Evolutionary conservation across 2,329 filamentous ascomycete genomes (phyloP), one percentile per base, ranked within the genome.

Genomic region (Aspergillus terreus): DNA sequence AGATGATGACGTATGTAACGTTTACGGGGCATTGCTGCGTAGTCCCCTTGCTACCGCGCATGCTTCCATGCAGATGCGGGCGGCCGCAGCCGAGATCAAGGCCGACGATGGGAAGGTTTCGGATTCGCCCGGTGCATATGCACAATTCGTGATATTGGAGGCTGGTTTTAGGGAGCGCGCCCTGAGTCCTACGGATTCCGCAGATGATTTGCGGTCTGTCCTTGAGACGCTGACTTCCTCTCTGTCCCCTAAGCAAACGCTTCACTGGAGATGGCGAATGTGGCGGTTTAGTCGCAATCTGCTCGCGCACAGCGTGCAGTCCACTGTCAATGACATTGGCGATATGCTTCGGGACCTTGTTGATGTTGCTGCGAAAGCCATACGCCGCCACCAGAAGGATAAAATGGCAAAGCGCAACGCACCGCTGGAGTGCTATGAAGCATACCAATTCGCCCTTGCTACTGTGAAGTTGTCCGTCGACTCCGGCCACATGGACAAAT

Each of bases 251-350:
- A 64, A 66, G 49, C 60, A 66, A 42, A 49, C 49, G 19, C 44
- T 66, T 19, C 65, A 67, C 51, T 75, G 71, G 71, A 62, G 65
- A 50, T 74, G 72, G 72, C 68, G 72, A 17, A 46, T 74, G 44
- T 75, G 72, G 72, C 65, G 69, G 48, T 57, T 73, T 32, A 51
- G 63, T 42, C 63, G 65, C 41, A 69, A 67, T 53, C 49, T 73
- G 14, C 42, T 71, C 6, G 62, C 66, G 19, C 67, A 68, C 17
- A 63, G 60, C 15, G 30, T 63, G 10, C 59, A 65, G 36, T 58
- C 56, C 4, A 47, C 56, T 9, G 58, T 62, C 40, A 55, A 54
- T 46, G 36, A 46, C 11, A 54, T 69, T 7, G 56, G 50, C 30
- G 49, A 58, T 51, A 36, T 60, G 15, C 52, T 61, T 42, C 52